Percentiles rank a stretch among this genome's conserved stretches.
phyloP scores from a whole-genome alignment of 306 rosid species.

The Prunus armeniaca region DNA sequence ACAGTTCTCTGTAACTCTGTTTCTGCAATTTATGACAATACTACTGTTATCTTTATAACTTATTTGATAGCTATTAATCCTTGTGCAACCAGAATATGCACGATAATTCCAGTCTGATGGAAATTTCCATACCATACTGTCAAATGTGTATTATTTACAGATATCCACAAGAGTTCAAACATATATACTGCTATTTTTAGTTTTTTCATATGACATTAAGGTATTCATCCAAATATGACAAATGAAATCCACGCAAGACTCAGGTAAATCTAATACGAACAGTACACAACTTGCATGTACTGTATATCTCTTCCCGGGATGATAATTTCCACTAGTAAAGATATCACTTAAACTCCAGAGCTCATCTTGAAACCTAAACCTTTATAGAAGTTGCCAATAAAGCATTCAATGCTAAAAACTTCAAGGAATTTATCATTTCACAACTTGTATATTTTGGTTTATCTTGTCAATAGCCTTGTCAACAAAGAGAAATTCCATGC shows the following conservation, averaged over 20 bases:
- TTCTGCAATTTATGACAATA: neutral
- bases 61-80: neutral
- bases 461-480: conserved; percentile 3
- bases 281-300: neutral
- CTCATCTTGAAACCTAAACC: neutral
- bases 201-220: neutral
- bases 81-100: neutral
- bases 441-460: neutral
- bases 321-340: neutral
- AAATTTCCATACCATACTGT: neutral
- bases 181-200: neutral
- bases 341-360: neutral
- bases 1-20: neutral
- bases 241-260: neutral
- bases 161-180: neutral
- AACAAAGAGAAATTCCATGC: neutral
- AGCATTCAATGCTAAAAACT: neutral
- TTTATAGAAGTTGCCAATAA: neutral
- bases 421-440: neutral
- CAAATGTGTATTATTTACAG: neutral
- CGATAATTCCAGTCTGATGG: neutral
- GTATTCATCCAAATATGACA: neutral
- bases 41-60: neutral
- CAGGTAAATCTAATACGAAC: neutral
- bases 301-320: neutral